Conservation (phyloP, 1,139 yeast genomes). For the Kodamaea derodonti region DNA sequence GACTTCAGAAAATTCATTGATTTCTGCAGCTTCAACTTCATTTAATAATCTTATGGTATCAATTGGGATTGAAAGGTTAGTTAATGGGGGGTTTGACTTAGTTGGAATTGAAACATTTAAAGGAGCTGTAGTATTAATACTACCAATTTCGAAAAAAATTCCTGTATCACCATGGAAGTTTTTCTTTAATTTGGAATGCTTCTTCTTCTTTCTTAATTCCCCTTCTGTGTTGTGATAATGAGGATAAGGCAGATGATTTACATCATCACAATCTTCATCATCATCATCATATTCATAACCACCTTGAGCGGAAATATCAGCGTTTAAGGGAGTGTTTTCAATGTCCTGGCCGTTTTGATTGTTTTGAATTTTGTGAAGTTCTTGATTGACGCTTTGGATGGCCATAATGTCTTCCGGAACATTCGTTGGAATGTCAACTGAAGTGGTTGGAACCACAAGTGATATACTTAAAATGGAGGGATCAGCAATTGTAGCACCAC, state of each 20-base stretch:
- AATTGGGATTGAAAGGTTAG: neutral
- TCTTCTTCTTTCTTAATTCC: conserved; percentile 4
- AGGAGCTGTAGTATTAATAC: neutral
- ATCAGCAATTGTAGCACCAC: too few species aligned
- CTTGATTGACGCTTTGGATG: too few species aligned
- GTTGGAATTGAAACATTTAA: neutral
- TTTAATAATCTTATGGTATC: neutral
- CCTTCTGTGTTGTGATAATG: neutral
- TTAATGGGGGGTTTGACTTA: neutral
- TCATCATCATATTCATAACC: conserved; percentile 1
- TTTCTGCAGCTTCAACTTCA: neutral
- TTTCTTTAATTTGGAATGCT: conserved; percentile 5
- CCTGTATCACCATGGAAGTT: conserved; percentile 8
- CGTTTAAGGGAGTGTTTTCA: neutral
- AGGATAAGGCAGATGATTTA: conserved; percentile 1
- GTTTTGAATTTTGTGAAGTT: too few species aligned
- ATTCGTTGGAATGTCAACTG: too few species aligned
- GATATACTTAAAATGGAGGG: too few species aligned
- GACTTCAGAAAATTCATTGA: neutral
- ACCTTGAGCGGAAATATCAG: neutral
- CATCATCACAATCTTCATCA: conserved; percentile 1
- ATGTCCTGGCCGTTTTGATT: neutral
- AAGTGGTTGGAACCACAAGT: too few species aligned
- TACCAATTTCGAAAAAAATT: conserved; percentile 7
- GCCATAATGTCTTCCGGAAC: too few species aligned